phyloP scores from a whole-genome alignment of 768 basidiomycete species.

The Phanerodontia chrysosporium region DNA sequence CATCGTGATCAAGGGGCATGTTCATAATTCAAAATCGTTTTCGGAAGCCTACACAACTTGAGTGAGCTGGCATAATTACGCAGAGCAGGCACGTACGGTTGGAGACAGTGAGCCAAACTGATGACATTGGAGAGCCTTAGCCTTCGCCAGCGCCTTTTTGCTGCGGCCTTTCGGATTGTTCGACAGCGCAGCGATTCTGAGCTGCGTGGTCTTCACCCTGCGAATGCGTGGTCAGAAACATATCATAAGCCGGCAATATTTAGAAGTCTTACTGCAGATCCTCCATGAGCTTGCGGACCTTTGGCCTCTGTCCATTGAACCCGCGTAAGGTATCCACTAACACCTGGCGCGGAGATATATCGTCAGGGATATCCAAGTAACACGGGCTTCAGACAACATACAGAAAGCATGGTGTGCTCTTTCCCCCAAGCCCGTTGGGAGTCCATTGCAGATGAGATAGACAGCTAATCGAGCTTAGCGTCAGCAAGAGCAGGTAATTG shows the following conservation, averaged over 20 bases:
- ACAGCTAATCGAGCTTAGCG: not conserved
- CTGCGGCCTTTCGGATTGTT: not conserved
- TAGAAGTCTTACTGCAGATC: not conserved
- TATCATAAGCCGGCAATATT: not conserved
- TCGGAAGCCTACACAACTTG: too few relatives aligned
- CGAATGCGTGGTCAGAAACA: not conserved
- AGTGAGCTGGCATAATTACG: too few relatives aligned
- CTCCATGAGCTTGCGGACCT: not conserved
- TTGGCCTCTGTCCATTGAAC: not conserved
- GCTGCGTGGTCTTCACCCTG: not conserved
- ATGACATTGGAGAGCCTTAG: not conserved
- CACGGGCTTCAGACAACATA: not conserved
- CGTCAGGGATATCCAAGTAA: not conserved
- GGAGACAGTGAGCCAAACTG: not conserved
- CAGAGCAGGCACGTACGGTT: not conserved
- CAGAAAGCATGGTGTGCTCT: not conserved
- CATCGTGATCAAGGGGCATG: too few relatives aligned
- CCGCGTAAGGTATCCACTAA: not conserved
- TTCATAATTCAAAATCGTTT: too few relatives aligned
- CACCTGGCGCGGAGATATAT: not conserved
- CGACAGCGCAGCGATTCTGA: not conserved
- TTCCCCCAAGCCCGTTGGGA: not conserved
- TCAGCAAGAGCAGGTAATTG: not conserved
- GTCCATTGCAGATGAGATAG: not conserved
- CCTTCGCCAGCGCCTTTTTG: not conserved